Percentiles rank a stretch among this genome's conserved stretches.
phyloP scores from a whole-genome alignment of 176 grass and related monocot species.

The Raddia guianensis region DNA sequence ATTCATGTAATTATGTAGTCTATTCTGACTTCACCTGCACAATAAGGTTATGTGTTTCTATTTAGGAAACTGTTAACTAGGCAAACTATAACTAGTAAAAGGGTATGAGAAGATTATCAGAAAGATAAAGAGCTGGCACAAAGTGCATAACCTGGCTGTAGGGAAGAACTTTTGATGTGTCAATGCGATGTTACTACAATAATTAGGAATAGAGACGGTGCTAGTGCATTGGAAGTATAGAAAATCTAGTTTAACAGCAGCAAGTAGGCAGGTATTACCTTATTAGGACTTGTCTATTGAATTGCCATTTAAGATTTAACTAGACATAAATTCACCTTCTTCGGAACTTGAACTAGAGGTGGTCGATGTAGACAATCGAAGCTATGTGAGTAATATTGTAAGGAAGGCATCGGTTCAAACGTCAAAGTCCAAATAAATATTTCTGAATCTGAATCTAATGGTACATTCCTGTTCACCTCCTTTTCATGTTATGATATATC shows the following conservation, averaged over 20 bases:
- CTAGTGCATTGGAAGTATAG: background rate
- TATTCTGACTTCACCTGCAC: background rate
- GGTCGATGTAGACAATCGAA: background rate
- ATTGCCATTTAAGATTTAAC: constrained; percentile 5
- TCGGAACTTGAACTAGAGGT: background rate
- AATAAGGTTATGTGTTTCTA: background rate
- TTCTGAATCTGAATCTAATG: background rate
- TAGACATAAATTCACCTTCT: background rate
- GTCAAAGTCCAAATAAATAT: background rate
- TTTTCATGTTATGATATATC: background rate
- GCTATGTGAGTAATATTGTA: background rate
- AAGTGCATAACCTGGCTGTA: background rate
- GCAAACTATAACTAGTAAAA: background rate
- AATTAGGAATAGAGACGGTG: background rate
- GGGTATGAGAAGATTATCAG: background rate
- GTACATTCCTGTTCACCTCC: background rate
- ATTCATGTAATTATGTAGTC: background rate
- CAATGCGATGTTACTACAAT: background rate
- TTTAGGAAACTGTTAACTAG: background rate
- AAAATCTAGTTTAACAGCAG: constrained; percentile 28
- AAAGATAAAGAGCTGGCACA: background rate
- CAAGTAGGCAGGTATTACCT: background rate
- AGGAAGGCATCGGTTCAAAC: constrained; percentile 2
- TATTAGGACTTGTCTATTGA: background rate
- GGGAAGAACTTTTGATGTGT: background rate